phyloP scores from a whole-genome alignment of 2,329 filamentous ascomycete species.

The Nemania diffusa region DNA sequence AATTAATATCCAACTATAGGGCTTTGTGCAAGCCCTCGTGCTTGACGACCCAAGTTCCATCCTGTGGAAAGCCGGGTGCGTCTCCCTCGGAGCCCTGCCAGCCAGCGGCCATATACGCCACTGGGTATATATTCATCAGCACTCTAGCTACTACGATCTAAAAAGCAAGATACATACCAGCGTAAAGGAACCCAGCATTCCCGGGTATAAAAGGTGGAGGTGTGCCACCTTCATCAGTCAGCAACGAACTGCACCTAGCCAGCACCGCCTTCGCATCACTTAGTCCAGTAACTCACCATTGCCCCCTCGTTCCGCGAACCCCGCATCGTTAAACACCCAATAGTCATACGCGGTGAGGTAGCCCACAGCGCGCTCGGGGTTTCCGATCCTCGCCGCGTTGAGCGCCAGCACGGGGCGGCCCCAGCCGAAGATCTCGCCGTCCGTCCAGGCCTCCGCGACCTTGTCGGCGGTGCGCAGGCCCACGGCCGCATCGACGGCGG shows the following conservation, averaged over 20 bases:
- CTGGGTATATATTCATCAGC: conserved; percentile 35
- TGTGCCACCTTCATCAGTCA: conserved; percentile 36
- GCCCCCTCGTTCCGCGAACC: conserved; percentile 37
- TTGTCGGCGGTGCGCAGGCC: conserved; percentile 53
- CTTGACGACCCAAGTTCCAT: conserved; percentile 50
- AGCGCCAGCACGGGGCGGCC: conserved; percentile 60
- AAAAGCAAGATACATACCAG: conserved; percentile 37
- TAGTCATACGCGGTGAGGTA: conserved; percentile 56
- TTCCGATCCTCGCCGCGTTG: conserved; percentile 55
- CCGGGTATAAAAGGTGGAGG: conserved; percentile 53
- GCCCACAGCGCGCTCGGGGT: conserved; percentile 54
- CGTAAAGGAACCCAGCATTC: conserved; percentile 52
- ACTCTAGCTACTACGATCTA: background rate
- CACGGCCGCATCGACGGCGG: conserved; percentile 51
- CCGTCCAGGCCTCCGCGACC: conserved; percentile 55
- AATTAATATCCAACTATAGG: conserved; percentile 40
- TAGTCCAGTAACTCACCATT: conserved; percentile 18
- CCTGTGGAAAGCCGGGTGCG: conserved; percentile 51
- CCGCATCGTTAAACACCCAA: conserved; percentile 55
- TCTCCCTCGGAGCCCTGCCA: conserved; percentile 47
- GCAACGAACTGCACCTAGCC: background rate
- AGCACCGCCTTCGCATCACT: background rate
- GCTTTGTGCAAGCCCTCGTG: conserved; percentile 51
- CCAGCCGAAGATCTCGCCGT: conserved; percentile 58
- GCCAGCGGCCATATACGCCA: conserved; percentile 52